These are phyloP conservation scores for Dactylellina parvicollis DNA, from an alignment of 2,329 filamentous ascomycete genomes.

Conservation along the genomic window DNA sequence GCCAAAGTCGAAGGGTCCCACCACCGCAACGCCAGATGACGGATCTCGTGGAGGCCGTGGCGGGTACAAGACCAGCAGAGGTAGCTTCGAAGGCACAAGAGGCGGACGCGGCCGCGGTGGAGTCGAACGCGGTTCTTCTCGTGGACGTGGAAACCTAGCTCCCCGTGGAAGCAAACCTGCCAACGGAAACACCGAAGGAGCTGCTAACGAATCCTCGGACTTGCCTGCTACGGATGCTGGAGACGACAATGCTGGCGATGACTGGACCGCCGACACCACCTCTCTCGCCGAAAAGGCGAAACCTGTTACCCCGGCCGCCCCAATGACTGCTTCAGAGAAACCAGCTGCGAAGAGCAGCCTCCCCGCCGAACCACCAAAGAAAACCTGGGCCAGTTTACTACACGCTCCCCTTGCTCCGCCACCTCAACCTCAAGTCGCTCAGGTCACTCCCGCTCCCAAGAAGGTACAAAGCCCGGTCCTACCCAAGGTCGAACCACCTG, in stretches of 20 bases:
- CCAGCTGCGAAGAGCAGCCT: slow-evolving; percentile 71
- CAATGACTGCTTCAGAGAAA: slow-evolving; percentile 66
- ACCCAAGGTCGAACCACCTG: slow-evolving; percentile 47
- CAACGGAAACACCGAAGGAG: slow-evolving; percentile 68
- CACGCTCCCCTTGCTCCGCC: slow-evolving; percentile 35
- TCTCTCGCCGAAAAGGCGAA: slow-evolving; percentile 42
- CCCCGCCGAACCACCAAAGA: slow-evolving; percentile 62
- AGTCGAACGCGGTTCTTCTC: slow-evolving; percentile 70
- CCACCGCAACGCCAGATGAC: slow-evolving; percentile 67
- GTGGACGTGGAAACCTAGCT: slow-evolving; percentile 74
- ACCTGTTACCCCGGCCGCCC: slow-evolving; percentile 35
- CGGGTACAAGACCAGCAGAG: slow-evolving; percentile 60
- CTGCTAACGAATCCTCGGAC: slow-evolving; percentile 35
- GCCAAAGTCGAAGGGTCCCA: slow-evolving; percentile 76
- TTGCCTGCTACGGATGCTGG: slow-evolving; percentile 35
- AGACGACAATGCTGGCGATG: slow-evolving; percentile 31
- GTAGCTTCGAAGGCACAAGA: slow-evolving; percentile 64
- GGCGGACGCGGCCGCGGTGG: slow-evolving; percentile 68
- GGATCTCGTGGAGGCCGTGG: slow-evolving; percentile 63
- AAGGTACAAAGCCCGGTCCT: slow-evolving; percentile 59
- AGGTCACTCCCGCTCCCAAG: slow-evolving; percentile 59
- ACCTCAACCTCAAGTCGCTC: slow-evolving; percentile 25
- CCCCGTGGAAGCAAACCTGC: slow-evolving; percentile 72
- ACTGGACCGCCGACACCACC: slow-evolving; percentile 17
- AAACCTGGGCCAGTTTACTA: slow-evolving; percentile 63